phyloP scores from a whole-genome alignment of 805 yeast genomes.

The Metschnikowia cubensis region DNA sequence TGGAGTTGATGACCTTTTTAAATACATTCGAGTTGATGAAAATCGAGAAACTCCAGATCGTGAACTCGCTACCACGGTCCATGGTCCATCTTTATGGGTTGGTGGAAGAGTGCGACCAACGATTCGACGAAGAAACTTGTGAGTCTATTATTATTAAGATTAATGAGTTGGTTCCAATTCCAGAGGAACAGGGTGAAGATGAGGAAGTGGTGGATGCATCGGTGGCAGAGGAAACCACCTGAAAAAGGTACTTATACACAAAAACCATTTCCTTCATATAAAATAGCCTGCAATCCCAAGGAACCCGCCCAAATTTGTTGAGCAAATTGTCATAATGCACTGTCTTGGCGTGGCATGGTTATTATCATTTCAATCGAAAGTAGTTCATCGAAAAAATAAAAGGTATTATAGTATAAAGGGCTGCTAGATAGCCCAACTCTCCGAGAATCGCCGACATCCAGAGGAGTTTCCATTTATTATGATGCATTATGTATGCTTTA shows the following conservation, averaged over 20 bases:
- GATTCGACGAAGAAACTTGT: conserved; percentile 69
- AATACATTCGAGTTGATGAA: conserved; percentile 61
- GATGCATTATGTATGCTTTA: neutral
- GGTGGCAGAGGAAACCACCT: neutral
- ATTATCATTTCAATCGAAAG: neutral
- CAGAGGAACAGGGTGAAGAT: conserved; percentile 27
- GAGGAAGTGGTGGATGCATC: conserved; percentile 4
- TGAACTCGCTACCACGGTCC: conserved; percentile 75
- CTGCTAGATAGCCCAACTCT: neutral
- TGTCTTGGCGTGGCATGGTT: neutral
- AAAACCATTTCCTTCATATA: neutral
- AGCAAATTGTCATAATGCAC: neutral
- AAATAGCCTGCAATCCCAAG: neutral
- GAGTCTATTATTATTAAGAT: conserved; percentile 56
- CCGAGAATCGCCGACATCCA: neutral
- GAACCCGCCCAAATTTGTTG: neutral
- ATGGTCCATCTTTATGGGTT: conserved; percentile 75
- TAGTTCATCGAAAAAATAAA: too few species aligned
- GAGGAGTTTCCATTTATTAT: neutral
- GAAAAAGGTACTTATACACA: neutral
- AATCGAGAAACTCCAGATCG: conserved; percentile 78
- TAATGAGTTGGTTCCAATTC: conserved; percentile 48
- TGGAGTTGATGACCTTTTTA: conserved; percentile 42
- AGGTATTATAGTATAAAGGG: neutral
- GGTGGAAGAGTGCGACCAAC: conserved; percentile 87